These are phyloP conservation scores for Cairneyella variabilis DNA, from an alignment of 495 filamentous ascomycete species.

Conservation along the genomic window DNA sequence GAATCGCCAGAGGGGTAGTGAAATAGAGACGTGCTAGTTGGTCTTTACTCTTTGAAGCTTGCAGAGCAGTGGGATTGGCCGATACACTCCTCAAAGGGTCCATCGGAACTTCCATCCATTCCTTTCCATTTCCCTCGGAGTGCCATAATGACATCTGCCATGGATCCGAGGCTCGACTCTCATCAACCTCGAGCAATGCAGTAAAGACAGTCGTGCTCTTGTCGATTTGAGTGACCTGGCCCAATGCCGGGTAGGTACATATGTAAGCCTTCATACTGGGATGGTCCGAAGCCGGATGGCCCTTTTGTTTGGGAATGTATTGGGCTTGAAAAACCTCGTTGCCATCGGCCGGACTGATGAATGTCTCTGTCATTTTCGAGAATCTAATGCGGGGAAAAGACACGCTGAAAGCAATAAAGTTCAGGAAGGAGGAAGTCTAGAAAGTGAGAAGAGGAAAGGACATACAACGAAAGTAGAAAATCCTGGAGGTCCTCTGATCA, in stretches of 20 bases:
- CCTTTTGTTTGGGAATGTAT: conserved; percentile 26
- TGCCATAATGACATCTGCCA: conserved; percentile 82
- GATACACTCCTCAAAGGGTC: conserved; percentile 33
- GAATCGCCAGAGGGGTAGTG: conserved; percentile 37
- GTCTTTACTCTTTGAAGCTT: conserved; percentile 22
- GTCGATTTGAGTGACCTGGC: conserved; percentile 60
- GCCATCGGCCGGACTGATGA: conserved; percentile 17
- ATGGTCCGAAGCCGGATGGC: conserved; percentile 19
- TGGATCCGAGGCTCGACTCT: conserved; percentile 44
- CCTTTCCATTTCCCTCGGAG: conserved; percentile 43
- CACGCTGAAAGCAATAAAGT: no score
- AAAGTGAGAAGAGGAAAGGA: conserved; percentile 7
- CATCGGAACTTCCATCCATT: conserved; percentile 48
- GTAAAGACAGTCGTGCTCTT: conserved; percentile 53
- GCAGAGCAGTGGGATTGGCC: conserved; percentile 35
- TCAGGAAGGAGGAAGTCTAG: conserved; percentile 2
- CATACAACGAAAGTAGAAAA: conserved; percentile 4
- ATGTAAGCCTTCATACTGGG: conserved; percentile 33
- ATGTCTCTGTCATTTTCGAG: conserved; percentile 19
- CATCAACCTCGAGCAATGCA: conserved; percentile 67
- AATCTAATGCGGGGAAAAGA: no score
- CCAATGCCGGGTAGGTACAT: conserved; percentile 60
- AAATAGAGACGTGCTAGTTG: conserved; percentile 40
- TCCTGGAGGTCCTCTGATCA: conserved; percentile 8
- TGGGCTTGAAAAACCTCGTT: conserved; percentile 24